Percentiles rank a stretch among this genome's conserved stretches.
Conservation (phyloP, 2,329 filamentous ascomycete genomes). For the Plenodomus tracheiphilus region DNA sequence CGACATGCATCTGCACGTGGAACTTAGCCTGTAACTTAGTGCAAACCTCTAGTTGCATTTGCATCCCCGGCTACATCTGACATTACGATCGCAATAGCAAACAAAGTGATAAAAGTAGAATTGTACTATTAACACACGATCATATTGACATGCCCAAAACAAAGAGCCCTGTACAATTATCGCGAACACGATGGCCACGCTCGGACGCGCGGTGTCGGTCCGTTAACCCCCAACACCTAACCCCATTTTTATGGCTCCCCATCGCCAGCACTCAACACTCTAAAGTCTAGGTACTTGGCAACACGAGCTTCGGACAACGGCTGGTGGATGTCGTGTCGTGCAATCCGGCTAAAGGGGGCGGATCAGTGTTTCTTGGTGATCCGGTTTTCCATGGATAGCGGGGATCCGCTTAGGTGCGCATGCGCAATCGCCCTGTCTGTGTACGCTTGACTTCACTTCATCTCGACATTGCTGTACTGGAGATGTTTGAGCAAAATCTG, state of each 20-base stretch:
- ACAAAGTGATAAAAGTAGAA: no score
- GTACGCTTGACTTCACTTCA: neutral
- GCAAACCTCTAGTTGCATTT: no score
- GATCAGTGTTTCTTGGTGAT: neutral
- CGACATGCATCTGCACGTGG: neutral
- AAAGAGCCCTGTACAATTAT: neutral
- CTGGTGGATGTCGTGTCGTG: neutral
- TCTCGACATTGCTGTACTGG: neutral
- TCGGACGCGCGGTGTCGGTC: neutral
- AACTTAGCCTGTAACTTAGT: no score
- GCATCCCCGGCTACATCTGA: no score
- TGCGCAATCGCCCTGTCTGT: no score
- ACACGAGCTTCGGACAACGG: neutral
- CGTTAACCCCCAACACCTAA: no score
- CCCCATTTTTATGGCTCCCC: neutral
- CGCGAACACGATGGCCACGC: no score
- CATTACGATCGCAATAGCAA: no score
- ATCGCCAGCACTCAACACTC: neutral
- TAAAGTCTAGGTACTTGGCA: neutral
- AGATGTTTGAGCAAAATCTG: neutral
- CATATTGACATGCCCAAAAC: no score
- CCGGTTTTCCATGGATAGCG: neutral
- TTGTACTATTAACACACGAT: no score
- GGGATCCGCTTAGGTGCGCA: neutral
- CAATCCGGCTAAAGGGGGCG: neutral